Evolutionary conservation across 1,139 yeast genomes (phyloP), one percentile per base, ranked within the genome.

Genomic region (Magnusiomyces paraingens): DNA sequence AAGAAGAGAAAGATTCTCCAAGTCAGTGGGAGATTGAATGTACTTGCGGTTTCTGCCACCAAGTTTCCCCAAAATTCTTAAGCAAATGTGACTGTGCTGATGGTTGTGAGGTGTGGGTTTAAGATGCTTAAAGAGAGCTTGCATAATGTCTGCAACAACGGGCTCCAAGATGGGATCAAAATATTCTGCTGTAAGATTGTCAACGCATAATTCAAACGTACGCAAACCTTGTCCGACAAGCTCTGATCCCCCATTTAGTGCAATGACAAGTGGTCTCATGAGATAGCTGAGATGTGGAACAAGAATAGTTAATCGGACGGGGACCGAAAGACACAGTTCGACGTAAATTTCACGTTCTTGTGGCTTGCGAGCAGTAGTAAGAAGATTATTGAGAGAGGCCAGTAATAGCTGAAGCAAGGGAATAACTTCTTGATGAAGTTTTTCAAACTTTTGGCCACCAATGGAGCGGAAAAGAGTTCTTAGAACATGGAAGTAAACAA

Each of bases 151-250:
- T 56, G 87, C 94, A 58, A 91, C 82, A 1, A 90, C 97, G 0
- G 99, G 98, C 64, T 90, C 98, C 58, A 94, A 83, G 66, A 93
- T 89, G 1, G 99, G 99, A 64, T 94, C 99, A 67, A 94, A 90
- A 68, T 90, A 94, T 64, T 91, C 96, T 0, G 98, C 95, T 0
- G 98, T 93, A 56, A 94, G 73, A 63, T 94, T 94, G 65, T 94
- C 99, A 29, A 94, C 96, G 65, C 99, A 93, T n/a, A 93, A 76
- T 64, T 94, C 99, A 56, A 94, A 78, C 0, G 98, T 93, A 59
- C 98, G 78, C 59, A 94, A 74, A 46, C 99, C 99, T 70, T 93
- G 99, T 55, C 93, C 84, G 0, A 91, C 95, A 52, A 93, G 78
- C 60, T 94, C 99, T 58, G 86, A 96, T 1, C 91, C 78, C 0